Percentiles rank a stretch among this genome's conserved stretches.
These are phyloP conservation scores for Litchi chinensis DNA, from an alignment of 345 rosid species.

Conservation along the genomic window DNA sequence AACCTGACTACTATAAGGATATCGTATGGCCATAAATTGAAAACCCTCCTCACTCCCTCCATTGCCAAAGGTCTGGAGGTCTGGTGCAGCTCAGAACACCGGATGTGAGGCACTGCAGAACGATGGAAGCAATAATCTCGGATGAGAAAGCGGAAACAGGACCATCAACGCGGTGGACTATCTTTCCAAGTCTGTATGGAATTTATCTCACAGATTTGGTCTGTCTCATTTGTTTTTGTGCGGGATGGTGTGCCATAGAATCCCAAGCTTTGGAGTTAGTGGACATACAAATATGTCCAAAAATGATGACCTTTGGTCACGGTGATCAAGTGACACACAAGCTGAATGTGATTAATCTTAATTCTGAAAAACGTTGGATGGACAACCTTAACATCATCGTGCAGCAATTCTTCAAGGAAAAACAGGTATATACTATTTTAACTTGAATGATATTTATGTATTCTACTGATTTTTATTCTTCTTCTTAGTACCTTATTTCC, in stretches of 20 bases:
- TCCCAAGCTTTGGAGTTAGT: neutral
- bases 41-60: neutral
- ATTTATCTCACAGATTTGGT: neutral
- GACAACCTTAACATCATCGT: constrained; percentile 7
- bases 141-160: neutral
- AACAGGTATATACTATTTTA: neutral
- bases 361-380: neutral
- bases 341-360: neutral
- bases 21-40: accelerated
- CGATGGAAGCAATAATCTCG: neutral
- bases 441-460: no score
- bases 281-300: neutral
- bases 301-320: neutral
- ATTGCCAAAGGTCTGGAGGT: neutral
- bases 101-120: neutral
- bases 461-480: no score
- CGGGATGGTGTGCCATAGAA: neutral
- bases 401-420: constrained; percentile 5
- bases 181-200: neutral
- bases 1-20: neutral
- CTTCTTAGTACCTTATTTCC: neutral
- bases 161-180: neutral
- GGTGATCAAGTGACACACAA: constrained; percentile 7
- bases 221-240: neutral
- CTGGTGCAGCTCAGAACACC: neutral